Evolutionary conservation across 352 stramenopile species (phyloP), one percentile per base, ranked within the genome.

Genomic region (Phytophthora capsici): DNA sequence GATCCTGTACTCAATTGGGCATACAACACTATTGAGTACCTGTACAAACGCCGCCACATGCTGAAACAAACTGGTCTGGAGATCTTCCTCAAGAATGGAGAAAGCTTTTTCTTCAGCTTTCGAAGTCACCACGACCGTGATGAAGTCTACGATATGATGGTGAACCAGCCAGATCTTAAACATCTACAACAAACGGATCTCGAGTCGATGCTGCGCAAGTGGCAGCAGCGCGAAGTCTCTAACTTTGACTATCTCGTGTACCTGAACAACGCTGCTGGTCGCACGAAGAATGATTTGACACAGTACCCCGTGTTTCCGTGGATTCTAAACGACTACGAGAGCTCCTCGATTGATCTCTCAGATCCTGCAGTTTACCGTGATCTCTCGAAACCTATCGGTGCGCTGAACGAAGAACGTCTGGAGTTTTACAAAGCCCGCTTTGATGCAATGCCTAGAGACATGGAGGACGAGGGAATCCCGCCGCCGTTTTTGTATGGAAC

Each of bases 261-360:
- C 52, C 66, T 98, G 22, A 98, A 98, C 75, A 95, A 93, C 45
- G 71, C 88, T 32, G 86, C 90, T 1, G 91, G 89, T 1, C 78
- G 92, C 34, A 95, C 85, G 25, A 82, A 88, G 54, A 97, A 97
- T 49, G 92, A 98, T 49, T 60, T 98, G 14, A 97, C 86, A 14
- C 95, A 99, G 60, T 99, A 99, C 74, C 96, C 96, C 1, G 94
- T 99, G n/a, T 98, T 99, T 77, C 97, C 97, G 22, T 99, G 97
- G 97, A 82, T 99, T 8, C 49, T 99, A 26, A 75, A 58, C 23
- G 90, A 98, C 70, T 99, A 99, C 69, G 58, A 74, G 17, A 93
- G 75, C 37, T 17, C 63, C 7, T 88, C 74, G 13, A 80, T 99
- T 6, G 88, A 98, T 66, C 71, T 98, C 34, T 84, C 62, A 0